Conservation (phyloP, 1,284 basidiomycete genomes). For the Cryptococcus deneoformans region DNA sequence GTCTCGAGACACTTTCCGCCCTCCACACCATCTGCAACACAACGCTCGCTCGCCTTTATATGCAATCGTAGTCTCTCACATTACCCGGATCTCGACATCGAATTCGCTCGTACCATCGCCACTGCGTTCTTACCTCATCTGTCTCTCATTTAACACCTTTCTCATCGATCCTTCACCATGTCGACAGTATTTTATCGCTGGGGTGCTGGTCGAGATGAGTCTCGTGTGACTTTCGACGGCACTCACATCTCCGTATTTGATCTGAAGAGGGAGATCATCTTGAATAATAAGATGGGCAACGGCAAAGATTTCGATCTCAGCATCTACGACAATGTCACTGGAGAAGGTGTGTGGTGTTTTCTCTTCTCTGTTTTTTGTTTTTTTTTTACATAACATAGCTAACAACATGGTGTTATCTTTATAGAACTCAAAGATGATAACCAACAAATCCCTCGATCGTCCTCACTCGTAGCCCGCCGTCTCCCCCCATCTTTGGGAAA, state of each 20-base stretch:
- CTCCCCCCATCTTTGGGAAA: slow-evolving; percentile 65
- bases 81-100: too few species aligned
- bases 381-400: background rate
- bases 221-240: slow-evolving; percentile 94
- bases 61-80: too few species aligned
- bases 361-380: background rate
- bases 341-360: slow-evolving; percentile 65
- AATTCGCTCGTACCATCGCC: too few species aligned
- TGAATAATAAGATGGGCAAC: slow-evolving; percentile 89
- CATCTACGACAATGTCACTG: slow-evolving; percentile 77
- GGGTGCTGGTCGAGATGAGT: slow-evolving; percentile 92
- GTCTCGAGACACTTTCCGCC: too few species aligned
- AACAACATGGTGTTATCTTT: background rate
- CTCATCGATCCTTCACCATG: slow-evolving; percentile 54
- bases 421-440: slow-evolving; percentile 92
- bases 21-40: too few species aligned
- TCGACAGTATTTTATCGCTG: slow-evolving; percentile 99
- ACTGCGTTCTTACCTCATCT: too few species aligned
- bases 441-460: slow-evolving; percentile 86
- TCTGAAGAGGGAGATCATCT: slow-evolving; percentile 96
- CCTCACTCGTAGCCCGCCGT: slow-evolving; percentile 89
- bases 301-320: slow-evolving; percentile 96
- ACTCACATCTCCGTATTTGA: slow-evolving; percentile 99
- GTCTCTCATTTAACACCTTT: too few species aligned
- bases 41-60: too few species aligned